Evolutionary conservation across 2,329 filamentous ascomycete species (phyloP), one percentile per base, ranked within the genome.

Genomic region (Fusarium luffae): DNA sequence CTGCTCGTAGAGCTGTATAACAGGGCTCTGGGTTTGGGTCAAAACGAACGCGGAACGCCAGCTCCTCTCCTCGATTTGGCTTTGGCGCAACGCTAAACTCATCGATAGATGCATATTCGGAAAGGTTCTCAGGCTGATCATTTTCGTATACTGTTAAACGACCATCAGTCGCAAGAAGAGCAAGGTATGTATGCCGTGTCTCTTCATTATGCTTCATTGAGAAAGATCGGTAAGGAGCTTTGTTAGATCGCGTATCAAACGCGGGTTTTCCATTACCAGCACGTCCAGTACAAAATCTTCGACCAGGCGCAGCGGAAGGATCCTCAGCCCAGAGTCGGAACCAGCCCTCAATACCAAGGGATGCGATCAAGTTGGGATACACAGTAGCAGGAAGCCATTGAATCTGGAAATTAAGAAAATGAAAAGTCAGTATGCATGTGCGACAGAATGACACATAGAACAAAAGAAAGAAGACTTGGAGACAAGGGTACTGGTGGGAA

Each of bases 321-420:
- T 98, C 93, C 82, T 98, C 95, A 65, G 92, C 91, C 95, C 95
- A 98, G 70, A 98, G 86, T 78, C 94, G 93, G 83, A 97, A 93
- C 79, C 91, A 90, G 75, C 95, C 93, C 75, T 98, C 95, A 75
- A 95, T 92, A 68, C 93, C 93, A 63, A 98, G 92, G 56, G 92
- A 97, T 59, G 91, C 94, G 72, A 98, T 85, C 74, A 97, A 88
- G 77, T 96, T 90, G 40, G 89, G 93, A 72, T 96, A 96, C 63
- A 96, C 90, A 68, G 93, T 95, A 0, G 94, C 92, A 2, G 94
- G 93, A 60, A 97, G 92, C 94, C 95, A 98, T 85, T 96, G 93
- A 57, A 97, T 90, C 93, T 95, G 76, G 50, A 48, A 12, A 40
- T 62, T 28, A 44, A 51, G 23, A 37, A 12, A 42, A 43, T 7